Base-by-base conservation (phyloP, 75 land plant species). In the Cupressus sempervirens region DNA sequence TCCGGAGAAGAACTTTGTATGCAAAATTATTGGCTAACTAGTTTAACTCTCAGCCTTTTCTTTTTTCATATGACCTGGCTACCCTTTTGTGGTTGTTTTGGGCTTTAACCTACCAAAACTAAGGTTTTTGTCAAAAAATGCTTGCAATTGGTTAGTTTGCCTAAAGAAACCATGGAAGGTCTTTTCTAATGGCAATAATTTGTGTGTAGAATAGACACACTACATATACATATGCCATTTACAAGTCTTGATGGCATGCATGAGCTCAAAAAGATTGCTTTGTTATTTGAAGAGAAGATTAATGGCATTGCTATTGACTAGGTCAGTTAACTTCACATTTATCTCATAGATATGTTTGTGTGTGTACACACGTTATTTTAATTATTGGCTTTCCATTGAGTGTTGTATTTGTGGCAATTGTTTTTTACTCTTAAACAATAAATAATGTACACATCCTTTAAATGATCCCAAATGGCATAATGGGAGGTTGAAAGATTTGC, bases 241-340 rank as follows among this genome's bases (percentile, higher is more conserved):
- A 89, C 90, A 83, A 94, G 93, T 15, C 88, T 87, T 41, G 94
- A 94, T 36, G 94, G 96, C 34, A 81, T 94, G 75, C 84, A 65
- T 80, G 96, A 95, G 82, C 91, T 94, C 26, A 88, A 86, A 82
- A 93, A 94, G 81, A 93, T 95, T 86, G 96, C 97, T 77, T 85
- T 91, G 62, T 85, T 92, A 36, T 95, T 94, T 89, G 97, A 95
- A 82, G 95, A 94, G 83, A 95, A 94, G 84, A 94, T 91, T 76
- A 93, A 88, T 87, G 62, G 86, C 58, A 89, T 88, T 43, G 94
- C 97, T 9, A 80, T 85, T 0, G 92, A 88, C 74, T 96, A 94
- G 96, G 97, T 94, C 16, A 14, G 38, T 15, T 34, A 34, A 18
- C 34, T 34, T 13, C 38, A 52, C 83, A 50, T 43, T 40, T 23